Evolutionary conservation across 768 basidiomycete species (phyloP).

Genomic region (Psilocybe tampanensis): DNA sequence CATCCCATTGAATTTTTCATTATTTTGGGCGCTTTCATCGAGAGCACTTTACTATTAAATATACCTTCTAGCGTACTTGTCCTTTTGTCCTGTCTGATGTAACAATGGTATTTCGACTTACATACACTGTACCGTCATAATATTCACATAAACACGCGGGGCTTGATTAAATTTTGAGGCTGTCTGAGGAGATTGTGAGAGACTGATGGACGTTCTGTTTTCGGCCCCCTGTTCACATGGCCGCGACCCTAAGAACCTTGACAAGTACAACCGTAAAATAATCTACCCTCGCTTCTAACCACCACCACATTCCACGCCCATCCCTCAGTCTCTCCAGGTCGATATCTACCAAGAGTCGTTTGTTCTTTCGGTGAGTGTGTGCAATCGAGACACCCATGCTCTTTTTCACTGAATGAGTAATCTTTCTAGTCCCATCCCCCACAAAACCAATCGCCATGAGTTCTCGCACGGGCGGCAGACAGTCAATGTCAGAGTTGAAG

Average conservation of each 20-base stretch:
- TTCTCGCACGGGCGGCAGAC: slow-evolving; percentile 62
- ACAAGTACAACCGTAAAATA: slow-evolving; percentile 27
- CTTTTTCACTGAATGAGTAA: neutral
- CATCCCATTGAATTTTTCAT: neutral
- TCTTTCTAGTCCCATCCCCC: slow-evolving; percentile 11
- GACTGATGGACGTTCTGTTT: slow-evolving; percentile 15
- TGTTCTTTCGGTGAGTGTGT: neutral
- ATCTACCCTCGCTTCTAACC: slow-evolving; percentile 28
- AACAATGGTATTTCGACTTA: slow-evolving; percentile 10
- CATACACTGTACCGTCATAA: neutral
- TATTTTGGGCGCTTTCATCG: neutral
- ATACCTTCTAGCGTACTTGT: slow-evolving; percentile 16
- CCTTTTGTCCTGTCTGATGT: neutral
- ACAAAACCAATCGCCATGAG: slow-evolving; percentile 46
- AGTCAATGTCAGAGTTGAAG: slow-evolving; percentile 98
- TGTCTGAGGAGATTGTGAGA: slow-evolving; percentile 21
- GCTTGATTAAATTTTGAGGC: slow-evolving; percentile 8
- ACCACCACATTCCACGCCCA: slow-evolving; percentile 23
- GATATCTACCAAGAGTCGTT: neutral
- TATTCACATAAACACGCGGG: slow-evolving; percentile 15
- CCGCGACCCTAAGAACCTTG: slow-evolving; percentile 11
- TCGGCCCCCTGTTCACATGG: slow-evolving; percentile 22
- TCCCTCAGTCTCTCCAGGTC: slow-evolving; percentile 2
- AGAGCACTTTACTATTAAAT: slow-evolving; percentile 8
- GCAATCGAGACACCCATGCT: slow-evolving; percentile 2